These are phyloP conservation scores for Leccinum uliginosum DNA, from an alignment of 768 basidiomycete species.

Conservation along the genomic window DNA sequence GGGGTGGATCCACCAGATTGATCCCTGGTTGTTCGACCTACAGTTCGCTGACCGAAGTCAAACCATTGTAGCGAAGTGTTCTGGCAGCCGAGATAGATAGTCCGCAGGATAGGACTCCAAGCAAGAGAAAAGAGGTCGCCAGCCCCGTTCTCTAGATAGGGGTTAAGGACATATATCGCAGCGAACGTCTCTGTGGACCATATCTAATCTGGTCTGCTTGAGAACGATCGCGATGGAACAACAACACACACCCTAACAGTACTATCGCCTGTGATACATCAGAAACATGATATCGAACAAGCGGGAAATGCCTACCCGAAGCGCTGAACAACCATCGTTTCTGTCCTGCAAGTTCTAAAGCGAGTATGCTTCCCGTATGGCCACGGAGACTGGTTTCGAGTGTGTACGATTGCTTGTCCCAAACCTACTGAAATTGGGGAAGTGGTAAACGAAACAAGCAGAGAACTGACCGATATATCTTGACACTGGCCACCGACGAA, in stretches of 20 bases:
- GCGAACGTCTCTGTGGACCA: conserved; percentile 74
- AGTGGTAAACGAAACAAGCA: background rate
- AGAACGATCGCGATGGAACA: background rate
- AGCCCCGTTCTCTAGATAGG: conserved; percentile 74
- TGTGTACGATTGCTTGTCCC: conserved; percentile 70
- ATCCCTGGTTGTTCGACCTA: conserved; percentile 1
- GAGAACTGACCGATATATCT: conserved; percentile 61
- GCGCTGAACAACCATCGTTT: conserved; percentile 87
- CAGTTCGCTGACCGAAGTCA: conserved; percentile 40
- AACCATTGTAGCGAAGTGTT: conserved; percentile 93
- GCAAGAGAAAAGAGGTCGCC: conserved; percentile 86
- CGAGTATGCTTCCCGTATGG: conserved; percentile 81
- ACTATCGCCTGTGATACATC: conserved; percentile 62
- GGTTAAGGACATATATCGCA: conserved; percentile 68
- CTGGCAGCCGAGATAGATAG: conserved; percentile 85
- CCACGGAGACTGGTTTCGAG: conserved; percentile 68
- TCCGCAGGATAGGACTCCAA: conserved; percentile 66
- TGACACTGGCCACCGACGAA: conserved; percentile 79
- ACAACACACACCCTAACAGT: conserved; percentile 64
- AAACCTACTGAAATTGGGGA: conserved; percentile 55
- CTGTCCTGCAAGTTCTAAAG: conserved; percentile 69
- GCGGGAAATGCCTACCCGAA: conserved; percentile 51
- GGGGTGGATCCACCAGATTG: conserved; percentile 34
- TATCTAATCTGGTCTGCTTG: conserved; percentile 43
- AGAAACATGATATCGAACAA: background rate